A percentile compares a stretch with the other conserved stretches of the same genome.
These are phyloP conservation scores for Collybia mongolica DNA, from an alignment of 768 basidiomycete genomes.

Conservation along the genomic window DNA sequence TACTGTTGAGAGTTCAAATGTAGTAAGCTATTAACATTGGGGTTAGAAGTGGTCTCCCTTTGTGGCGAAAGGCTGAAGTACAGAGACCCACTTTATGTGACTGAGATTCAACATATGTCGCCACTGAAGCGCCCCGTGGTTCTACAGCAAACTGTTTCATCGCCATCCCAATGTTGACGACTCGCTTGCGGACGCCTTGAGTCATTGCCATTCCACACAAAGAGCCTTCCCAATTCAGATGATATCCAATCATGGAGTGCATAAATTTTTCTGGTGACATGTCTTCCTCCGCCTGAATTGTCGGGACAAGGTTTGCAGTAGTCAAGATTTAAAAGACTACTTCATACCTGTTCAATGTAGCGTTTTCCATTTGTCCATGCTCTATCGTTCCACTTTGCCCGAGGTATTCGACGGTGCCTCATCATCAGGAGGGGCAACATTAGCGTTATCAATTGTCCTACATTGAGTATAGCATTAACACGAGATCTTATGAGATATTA, in stretches of 20 bases:
- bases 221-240: conserved; percentile 65
- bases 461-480: not conserved
- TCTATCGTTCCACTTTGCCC: conserved; percentile 71
- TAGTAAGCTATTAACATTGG: conserved; percentile 20
- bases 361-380: conserved; percentile 64
- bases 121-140: conserved; percentile 55
- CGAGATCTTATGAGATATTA: not conserved
- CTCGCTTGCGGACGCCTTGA: conserved; percentile 71
- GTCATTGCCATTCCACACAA: conserved; percentile 86
- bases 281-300: conserved; percentile 49
- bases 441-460: conserved; percentile 70
- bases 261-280: conserved; percentile 64
- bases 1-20: conserved; percentile 53
- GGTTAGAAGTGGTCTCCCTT: not conserved
- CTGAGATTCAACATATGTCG: conserved; percentile 69
- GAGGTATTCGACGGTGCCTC: conserved; percentile 77
- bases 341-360: conserved; percentile 75
- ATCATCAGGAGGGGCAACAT: conserved; percentile 84
- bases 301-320: conserved; percentile 4
- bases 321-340: not conserved
- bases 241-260: conserved; percentile 79
- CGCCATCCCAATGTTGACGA: conserved; percentile 81
- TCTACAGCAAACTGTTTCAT: conserved; percentile 67
- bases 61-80: too few species aligned
- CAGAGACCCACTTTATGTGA: conserved; percentile 65